Evolutionary conservation across 805 yeast species (phyloP).

Genomic region (Teunomyces barrocoloradensis): DNA sequence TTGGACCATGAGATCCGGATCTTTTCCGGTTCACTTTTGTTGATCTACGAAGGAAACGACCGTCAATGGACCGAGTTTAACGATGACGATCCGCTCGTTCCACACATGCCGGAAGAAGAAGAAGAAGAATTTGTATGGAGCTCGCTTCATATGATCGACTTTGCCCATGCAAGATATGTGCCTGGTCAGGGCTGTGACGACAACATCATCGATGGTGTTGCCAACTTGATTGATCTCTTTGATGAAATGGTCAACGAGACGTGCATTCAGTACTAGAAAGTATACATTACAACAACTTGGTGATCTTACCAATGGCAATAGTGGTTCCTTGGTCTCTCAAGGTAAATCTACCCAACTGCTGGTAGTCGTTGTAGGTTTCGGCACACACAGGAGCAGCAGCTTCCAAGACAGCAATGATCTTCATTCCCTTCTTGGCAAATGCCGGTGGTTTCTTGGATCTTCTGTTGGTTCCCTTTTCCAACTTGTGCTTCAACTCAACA

Average conservation of each 20-base stretch:
- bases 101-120: constrained; percentile 17
- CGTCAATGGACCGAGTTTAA: constrained; percentile 44
- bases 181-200: constrained; percentile 71
- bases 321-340: constrained; percentile 98
- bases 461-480: constrained; percentile 96
- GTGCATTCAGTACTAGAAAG: background rate
- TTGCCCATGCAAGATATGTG: constrained; percentile 76
- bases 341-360: constrained; percentile 96
- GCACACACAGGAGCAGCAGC: constrained; percentile 86
- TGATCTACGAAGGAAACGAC: constrained; percentile 69
- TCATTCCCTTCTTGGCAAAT: constrained; percentile 98
- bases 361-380: constrained; percentile 88
- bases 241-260: constrained; percentile 21
- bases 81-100: constrained; percentile 25
- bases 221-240: constrained; percentile 51
- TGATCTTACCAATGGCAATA: constrained; percentile 97
- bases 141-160: constrained; percentile 71
- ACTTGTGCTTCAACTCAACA: constrained; percentile 79
- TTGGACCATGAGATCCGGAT: constrained; percentile 61
- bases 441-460: constrained; percentile 96
- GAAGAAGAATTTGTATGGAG: constrained; percentile 46
- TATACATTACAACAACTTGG: constrained; percentile 63
- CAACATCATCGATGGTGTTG: constrained; percentile 67
- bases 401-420: constrained; percentile 89
- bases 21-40: constrained; percentile 68